Conservation (phyloP, 176 grass and related monocot species). For the Carex myosuroides region DNA sequence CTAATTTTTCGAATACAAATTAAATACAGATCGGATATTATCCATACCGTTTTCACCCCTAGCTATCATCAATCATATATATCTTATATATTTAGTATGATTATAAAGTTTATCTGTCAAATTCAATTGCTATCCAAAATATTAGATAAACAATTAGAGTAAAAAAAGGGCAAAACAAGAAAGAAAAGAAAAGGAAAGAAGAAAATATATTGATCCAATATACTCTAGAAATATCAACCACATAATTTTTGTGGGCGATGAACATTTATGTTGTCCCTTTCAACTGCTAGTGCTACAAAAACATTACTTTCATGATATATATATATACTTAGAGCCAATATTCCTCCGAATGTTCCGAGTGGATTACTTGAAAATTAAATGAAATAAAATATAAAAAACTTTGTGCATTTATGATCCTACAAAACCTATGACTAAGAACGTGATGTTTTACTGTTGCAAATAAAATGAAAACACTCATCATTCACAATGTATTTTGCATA, state of each 20-base stretch:
- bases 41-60: no score
- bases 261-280: background rate
- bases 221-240: background rate
- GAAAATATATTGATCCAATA: background rate
- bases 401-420: background rate
- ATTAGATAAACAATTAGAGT: background rate
- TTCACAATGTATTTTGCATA: no score
- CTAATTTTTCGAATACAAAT: no score
- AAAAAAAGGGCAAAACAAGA: background rate
- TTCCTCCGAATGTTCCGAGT: background rate
- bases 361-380: background rate
- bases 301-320: background rate
- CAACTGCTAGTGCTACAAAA: background rate
- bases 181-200: background rate
- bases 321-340: background rate
- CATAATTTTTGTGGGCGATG: background rate
- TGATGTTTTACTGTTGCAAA: constrained; percentile 3
- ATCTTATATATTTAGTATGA: background rate
- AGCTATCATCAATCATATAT: no score
- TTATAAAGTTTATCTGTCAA: background rate
- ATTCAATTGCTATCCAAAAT: background rate
- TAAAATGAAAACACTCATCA: background rate
- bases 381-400: background rate
- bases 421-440: background rate
- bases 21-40: no score